A percentile compares a stretch with the other conserved stretches of the same genome.
These are phyloP conservation scores for Candida chilensis DNA, from an alignment of 805 yeast species.

Conservation along the genomic window DNA sequence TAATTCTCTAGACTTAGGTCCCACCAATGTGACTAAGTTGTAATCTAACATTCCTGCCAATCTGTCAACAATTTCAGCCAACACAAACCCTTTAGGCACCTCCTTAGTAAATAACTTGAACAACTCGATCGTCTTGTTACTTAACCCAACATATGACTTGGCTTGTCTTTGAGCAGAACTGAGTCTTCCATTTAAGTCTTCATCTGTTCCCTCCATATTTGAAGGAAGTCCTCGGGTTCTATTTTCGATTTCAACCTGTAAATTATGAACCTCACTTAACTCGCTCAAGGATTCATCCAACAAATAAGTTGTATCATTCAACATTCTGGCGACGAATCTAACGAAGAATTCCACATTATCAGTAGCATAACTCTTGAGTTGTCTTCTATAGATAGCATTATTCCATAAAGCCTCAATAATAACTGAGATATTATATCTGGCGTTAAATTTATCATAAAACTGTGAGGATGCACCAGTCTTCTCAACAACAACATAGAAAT, in stretches of 20 bases:
- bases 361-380: slow-evolving; percentile 59
- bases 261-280: slow-evolving; percentile 65
- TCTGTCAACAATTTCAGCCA: slow-evolving; percentile 87
- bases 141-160: slow-evolving; percentile 69
- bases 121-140: slow-evolving; percentile 73
- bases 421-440: slow-evolving; percentile 77
- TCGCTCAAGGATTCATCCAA: slow-evolving; percentile 85
- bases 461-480: slow-evolving; percentile 93
- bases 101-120: slow-evolving; percentile 78
- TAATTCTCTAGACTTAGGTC: slow-evolving; percentile 86
- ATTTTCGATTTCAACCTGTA: slow-evolving; percentile 54
- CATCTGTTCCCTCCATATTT: slow-evolving; percentile 41
- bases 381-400: slow-evolving; percentile 55
- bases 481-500: slow-evolving; percentile 90
- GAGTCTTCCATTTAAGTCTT: slow-evolving; percentile 51
- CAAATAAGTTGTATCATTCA: slow-evolving; percentile 88
- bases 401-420: slow-evolving; percentile 82
- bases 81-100: slow-evolving; percentile 78
- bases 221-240: slow-evolving; percentile 22
- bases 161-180: slow-evolving; percentile 67
- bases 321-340: slow-evolving; percentile 86
- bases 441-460: slow-evolving; percentile 91
- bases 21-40: slow-evolving; percentile 86
- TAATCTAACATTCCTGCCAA: slow-evolving; percentile 94
- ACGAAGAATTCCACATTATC: slow-evolving; percentile 78